Base-by-base conservation (phyloP, 208 protist genomes). In the Blechomonas ayalai region DNA sequence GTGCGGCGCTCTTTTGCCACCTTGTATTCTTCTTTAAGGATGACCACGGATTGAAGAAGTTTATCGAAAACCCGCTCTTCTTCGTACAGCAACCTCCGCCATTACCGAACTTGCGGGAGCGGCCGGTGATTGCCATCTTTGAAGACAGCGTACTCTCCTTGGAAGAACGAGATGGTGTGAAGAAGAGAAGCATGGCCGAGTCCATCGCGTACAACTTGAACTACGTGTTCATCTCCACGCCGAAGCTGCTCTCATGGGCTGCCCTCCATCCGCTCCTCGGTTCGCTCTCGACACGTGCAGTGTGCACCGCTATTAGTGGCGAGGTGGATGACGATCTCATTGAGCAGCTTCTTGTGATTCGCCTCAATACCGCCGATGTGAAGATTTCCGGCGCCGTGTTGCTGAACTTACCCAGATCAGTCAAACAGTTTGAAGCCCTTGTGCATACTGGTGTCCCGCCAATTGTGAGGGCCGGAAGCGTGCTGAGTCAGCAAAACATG, bases 191-290 rank as follows among this genome's bases (percentile, higher is more conserved):
- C 25, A 44, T 81, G 16, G 75, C 82, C 1, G 71, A 91, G 61
- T 76, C 76, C 16, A 34, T 89, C 19, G 86, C 86, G 5, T 72
- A 67, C 53, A 91, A 84, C 60, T 50, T 82, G 5, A 37, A 59
- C 16, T 43, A 18, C 29, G 64, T 72, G 26, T 73, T 86, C 43
- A 42, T 95, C 22, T 78, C 71, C 3, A 50, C 71, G 24, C 41
- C 77, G n/a, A 80, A 83, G 54, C 68, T 95, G 50, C 62, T 95
- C 40, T 64, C 69, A n/a, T 95, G 86, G 82, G 77, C 74, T 4
- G 52, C 74, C 0, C 49, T 72, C 31, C 59, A 82, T 32, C 48
- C 68, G 10, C 46, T 52, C 6, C 70, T 85, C 39, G 67, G 72
- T 42, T 50, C 68, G 8, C 52, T 90, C 25, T 50, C 56, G 20